phyloP scores from a whole-genome alignment of 768 basidiomycete genomes.

The Chlorophyllum brunneum region DNA sequence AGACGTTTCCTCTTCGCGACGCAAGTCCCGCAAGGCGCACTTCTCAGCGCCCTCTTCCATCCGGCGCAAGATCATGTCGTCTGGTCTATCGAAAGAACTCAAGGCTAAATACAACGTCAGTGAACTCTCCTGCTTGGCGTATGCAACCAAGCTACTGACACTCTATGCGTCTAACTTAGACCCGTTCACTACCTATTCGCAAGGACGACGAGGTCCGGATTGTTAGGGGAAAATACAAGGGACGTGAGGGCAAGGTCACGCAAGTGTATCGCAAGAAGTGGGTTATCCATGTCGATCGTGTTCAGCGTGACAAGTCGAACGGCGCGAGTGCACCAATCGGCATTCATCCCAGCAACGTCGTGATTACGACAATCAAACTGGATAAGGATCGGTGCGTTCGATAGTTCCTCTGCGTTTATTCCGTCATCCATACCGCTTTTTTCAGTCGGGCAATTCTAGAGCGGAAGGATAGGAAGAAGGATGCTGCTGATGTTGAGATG shows the following conservation, averaged over 20 bases:
- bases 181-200: slow-evolving; percentile 90
- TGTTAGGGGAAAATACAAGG: slow-evolving; percentile 97
- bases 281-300: slow-evolving; percentile 98
- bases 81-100: slow-evolving; percentile 92
- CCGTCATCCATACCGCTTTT: slow-evolving; percentile 7
- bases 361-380: slow-evolving; percentile 88
- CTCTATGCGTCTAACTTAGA: slow-evolving; percentile 35
- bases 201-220: slow-evolving; percentile 99
- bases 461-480: slow-evolving; percentile 79
- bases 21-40: slow-evolving; percentile 98
- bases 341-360: slow-evolving; percentile 95
- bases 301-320: slow-evolving; percentile 96
- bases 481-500: slow-evolving; percentile 69
- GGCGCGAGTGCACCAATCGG: slow-evolving; percentile 92
- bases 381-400: slow-evolving; percentile 77
- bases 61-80: slow-evolving; percentile 98
- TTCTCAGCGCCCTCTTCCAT: slow-evolving; percentile 92
- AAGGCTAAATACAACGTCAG: slow-evolving; percentile 87
- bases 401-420: background rate
- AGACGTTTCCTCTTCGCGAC: slow-evolving; percentile 91
- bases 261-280: slow-evolving; percentile 99
- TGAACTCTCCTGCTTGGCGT: slow-evolving; percentile 11
- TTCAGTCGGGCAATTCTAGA: slow-evolving; percentile 79
- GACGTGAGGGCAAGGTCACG: slow-evolving; percentile 96
- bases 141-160: background rate